Evolutionary conservation across 768 basidiomycete species (phyloP), one percentile per base, ranked within the genome.

Genomic region (Mycena epipterygia): DNA sequence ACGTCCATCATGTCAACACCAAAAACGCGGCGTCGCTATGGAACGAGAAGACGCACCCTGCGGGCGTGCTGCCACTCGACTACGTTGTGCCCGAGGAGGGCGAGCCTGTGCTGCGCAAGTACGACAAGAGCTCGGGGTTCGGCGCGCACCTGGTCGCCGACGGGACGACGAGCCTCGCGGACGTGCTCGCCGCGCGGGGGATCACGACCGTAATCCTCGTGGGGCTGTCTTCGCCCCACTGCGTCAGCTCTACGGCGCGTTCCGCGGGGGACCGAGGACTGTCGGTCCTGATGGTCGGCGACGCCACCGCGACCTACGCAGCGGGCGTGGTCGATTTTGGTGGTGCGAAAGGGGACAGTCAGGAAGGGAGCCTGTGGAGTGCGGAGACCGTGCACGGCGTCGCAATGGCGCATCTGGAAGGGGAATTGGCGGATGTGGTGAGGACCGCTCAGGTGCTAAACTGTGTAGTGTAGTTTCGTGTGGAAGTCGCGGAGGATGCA

Each of bases 21-120:
- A 35, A 60, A 17, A 25, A 55, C 53, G 3, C 32, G 32, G 53
- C 21, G 32, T 66, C 64, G 14, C 58, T 25, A 1, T 71, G 51
- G 52, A 41, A 71, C 42, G 64, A 67, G 44, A 46, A 23, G 27
- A 44, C 48, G 27, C 67, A 41, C 27, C 62, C 61, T 37, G 44
- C 44, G 3, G 29, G 44, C 13, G 67, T 69, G 44, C 66, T 53
- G 3, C 67, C 72, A 19, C 51, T 52, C 19, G 72, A 69, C 9
- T 69, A 64, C 16, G 72, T 69, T 19, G 53, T 11, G 35, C 72
- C 72, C 3, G 29, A 39, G 29, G 57, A 25, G 2, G 67, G 39
- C 23, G 72, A 73, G 23, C 59, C 44, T 13, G 67, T 66, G 12
- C 48, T 73, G 58, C 72, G 67, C 67, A 73, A 73, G 30, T 69